Percentiles rank a stretch among this genome's conserved stretches.
phyloP scores from a whole-genome alignment of 2,329 filamentous ascomycete genomes.

The Fusarium fujikuroi region DNA sequence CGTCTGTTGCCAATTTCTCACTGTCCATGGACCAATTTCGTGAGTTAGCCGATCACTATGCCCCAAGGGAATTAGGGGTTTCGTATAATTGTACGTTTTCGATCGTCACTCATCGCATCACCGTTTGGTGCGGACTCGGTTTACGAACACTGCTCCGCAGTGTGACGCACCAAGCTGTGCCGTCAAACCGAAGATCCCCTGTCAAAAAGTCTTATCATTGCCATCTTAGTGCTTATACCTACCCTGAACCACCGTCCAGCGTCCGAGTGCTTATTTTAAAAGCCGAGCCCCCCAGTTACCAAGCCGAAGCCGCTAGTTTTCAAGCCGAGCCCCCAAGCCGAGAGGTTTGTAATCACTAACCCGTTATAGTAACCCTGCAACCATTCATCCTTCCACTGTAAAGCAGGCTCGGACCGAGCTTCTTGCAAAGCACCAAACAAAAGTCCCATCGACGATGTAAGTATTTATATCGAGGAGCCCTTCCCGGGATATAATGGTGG shows the following conservation, averaged over 20 bases:
- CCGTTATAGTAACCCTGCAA: neutral
- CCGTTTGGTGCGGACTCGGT: fast-evolving
- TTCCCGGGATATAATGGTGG: neutral
- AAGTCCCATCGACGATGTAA: neutral
- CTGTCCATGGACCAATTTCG: too few species aligned
- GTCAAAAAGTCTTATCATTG: neutral
- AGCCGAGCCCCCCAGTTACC: too few species aligned
- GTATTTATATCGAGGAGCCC: neutral
- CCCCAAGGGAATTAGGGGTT: neutral
- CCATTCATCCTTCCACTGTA: neutral
- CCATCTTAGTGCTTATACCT: neutral
- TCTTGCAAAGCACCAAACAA: neutral
- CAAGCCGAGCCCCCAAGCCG: neutral
- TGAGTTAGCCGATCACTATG: too few species aligned
- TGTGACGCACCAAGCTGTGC: neutral
- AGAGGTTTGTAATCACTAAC: neutral
- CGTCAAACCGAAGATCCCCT: neutral
- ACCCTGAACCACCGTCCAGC: too few species aligned
- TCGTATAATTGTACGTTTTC: neutral
- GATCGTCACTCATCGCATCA: neutral
- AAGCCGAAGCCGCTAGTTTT: too few species aligned
- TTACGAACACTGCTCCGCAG: neutral
- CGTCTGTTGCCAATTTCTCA: too few species aligned
- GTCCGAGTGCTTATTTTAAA: neutral
- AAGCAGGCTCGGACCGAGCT: neutral